Evolutionary conservation across 1,284 basidiomycete genomes (phyloP).

Genomic region (Termitomyces sp.): DNA sequence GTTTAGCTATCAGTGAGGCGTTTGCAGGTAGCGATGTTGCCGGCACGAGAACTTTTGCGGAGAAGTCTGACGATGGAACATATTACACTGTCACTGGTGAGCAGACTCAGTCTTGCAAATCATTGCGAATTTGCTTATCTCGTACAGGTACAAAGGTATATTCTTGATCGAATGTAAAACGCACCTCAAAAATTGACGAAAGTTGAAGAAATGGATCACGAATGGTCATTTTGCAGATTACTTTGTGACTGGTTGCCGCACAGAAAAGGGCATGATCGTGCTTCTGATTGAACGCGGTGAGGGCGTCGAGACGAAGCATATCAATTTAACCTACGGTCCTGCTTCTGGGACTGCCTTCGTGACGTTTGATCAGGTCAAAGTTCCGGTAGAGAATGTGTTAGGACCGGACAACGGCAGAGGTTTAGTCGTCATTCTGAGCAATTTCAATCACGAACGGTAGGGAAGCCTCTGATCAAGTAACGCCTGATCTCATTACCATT

Average conservation of each 20-base stretch:
- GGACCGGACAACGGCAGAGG: constrained; percentile 72
- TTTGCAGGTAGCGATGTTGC: constrained; percentile 85
- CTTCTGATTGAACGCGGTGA: constrained; percentile 60
- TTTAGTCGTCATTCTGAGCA: constrained; percentile 57
- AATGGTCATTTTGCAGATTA: constrained; percentile 53
- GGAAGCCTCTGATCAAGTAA: not conserved
- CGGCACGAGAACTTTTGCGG: constrained; percentile 71
- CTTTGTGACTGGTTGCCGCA: constrained; percentile 60
- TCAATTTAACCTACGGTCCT: constrained; percentile 72
- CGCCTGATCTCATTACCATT: not conserved
- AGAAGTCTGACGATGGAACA: constrained; percentile 73
- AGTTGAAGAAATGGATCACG: constrained; percentile 70
- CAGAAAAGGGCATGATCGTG: constrained; percentile 71
- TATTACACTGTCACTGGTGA: constrained; percentile 72
- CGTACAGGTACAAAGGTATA: constrained; percentile 13
- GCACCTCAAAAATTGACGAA: not conserved
- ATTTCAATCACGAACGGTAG: constrained; percentile 30
- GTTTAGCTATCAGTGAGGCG: constrained; percentile 77
- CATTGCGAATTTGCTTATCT: not conserved
- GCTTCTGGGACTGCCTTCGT: constrained; percentile 75
- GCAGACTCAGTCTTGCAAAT: not conserved
- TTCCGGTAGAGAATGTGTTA: constrained; percentile 75
- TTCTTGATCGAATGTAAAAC: not conserved
- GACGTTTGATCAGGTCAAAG: constrained; percentile 79
- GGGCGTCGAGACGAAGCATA: constrained; percentile 72